Evolutionary conservation across 139 green algal genomes (phyloP), one percentile per base, ranked within the genome.

Genomic region (Picochlorum sp.): DNA sequence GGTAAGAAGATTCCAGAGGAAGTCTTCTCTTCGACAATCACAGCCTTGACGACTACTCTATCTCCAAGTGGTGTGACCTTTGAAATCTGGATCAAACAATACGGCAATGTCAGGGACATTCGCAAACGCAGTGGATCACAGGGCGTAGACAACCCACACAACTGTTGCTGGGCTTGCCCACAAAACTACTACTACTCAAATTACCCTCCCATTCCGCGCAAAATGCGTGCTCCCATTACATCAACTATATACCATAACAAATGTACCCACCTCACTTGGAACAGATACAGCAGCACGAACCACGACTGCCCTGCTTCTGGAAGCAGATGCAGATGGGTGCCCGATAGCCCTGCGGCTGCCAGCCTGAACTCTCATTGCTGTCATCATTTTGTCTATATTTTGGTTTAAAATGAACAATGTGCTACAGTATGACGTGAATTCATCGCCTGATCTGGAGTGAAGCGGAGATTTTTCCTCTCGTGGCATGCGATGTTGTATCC

Each of bases 1-100:
- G 92, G 92, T 34, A 98, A 81, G 44, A 98, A 64, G 54, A 98
- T 96, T 64, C 92, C 92, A 16, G 87, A 85, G 1, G 76, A 49
- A 1, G 84, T 92, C 65, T 91, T 89, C 32, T 81, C 78, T 76
- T 98, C 90, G 59, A 80, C 69, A 32, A 84, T 66, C 32, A 81
- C 86, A 1, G 91, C 74, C 69, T 91, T 92, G 5, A 98, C 89
- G 30, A 96, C 76, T 11, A 97, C 81, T 16, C 89, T 76, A 62
- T 96, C 87, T 32, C 90, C 92, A 45, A 89, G 79, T 1, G 92
- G 92, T 28, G 78, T 80, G 46, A 98, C 71, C 9, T 49, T 83
- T 62, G 76, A 85, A 66, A 87, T 84, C 85, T 91, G 79, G 6
- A 59, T 59, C 6, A 41, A 41, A 41, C 34, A 41, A 41, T 13